A percentile compares a stretch with the other conserved stretches of the same genome.
Conservation (phyloP, 2,329 filamentous ascomycete species). For the Monosporascus sp. region DNA sequence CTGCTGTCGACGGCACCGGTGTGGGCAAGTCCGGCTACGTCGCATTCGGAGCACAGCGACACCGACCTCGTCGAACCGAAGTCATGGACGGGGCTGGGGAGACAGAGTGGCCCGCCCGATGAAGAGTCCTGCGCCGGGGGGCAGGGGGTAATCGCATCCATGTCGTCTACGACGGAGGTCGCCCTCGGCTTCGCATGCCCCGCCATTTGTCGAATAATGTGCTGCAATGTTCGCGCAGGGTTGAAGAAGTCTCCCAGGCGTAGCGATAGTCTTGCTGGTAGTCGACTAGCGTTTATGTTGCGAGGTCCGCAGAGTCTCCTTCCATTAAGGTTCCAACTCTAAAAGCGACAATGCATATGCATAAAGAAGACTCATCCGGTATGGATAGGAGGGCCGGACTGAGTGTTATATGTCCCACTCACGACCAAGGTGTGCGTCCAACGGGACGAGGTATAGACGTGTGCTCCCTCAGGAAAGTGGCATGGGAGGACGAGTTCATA, state of each 20-base stretch:
- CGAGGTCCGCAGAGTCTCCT: too few species aligned
- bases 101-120: background rate
- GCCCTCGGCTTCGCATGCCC: constrained; percentile 4
- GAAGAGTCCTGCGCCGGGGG: constrained; percentile 8
- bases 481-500: background rate
- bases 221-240: background rate
- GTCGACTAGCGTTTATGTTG: too few species aligned
- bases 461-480: background rate
- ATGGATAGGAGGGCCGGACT: too few species aligned
- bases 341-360: too few species aligned
- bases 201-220: constrained; percentile 4
- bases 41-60: constrained; percentile 18
- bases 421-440: too few species aligned
- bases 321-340: too few species aligned
- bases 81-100: constrained; percentile 7
- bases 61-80: constrained; percentile 15
- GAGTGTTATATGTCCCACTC: background rate
- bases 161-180: constrained; percentile 18
- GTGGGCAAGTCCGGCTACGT: constrained; percentile 4
- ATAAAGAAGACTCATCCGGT: too few species aligned
- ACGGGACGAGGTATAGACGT: background rate
- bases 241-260: background rate
- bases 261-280: too few species aligned
- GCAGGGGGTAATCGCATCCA: constrained; percentile 29
- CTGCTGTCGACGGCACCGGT: constrained; percentile 3